Percentiles rank a stretch among this genome's conserved stretches.
These are phyloP conservation scores for Boletus sensibilis DNA, from an alignment of 768 basidiomycete species.

Conservation along the genomic window DNA sequence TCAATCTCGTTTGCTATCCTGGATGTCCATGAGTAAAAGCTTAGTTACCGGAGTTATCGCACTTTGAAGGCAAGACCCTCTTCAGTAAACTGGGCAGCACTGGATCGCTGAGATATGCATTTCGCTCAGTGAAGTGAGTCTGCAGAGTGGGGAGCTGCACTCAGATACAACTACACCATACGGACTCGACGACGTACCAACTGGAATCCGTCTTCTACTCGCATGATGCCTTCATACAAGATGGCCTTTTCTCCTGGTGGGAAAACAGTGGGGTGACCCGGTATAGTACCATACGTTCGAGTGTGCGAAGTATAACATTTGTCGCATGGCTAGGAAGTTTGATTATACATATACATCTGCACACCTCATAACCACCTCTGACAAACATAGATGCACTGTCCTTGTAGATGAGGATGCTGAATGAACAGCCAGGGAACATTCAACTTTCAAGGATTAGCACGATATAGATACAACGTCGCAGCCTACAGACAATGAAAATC, in stretches of 20 bases:
- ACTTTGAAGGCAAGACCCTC: constrained; percentile 53
- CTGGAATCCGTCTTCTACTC: constrained; percentile 66
- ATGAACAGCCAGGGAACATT: neutral
- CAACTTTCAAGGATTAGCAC: constrained; percentile 4
- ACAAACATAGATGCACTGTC: neutral
- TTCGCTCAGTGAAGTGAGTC: constrained; percentile 54
- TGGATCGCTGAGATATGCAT: constrained; percentile 61
- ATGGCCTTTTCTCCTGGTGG: neutral
- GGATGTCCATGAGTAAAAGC: neutral
- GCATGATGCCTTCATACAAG: constrained; percentile 41
- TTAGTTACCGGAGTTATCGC: constrained; percentile 3
- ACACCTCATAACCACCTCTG: neutral
- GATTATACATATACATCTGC: neutral
- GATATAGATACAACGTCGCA: constrained; percentile 17
- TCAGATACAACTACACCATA: neutral
- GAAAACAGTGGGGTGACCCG: neutral
- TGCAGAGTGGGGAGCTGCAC: constrained; percentile 19
- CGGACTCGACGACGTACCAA: constrained; percentile 36
- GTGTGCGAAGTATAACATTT: constrained; percentile 5
- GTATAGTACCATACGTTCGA: neutral
- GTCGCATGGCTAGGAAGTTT: neutral
- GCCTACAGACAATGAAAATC: constrained; percentile 1
- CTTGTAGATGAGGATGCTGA: constrained; percentile 1
- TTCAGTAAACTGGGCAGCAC: constrained; percentile 61
- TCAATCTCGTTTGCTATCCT: constrained; percentile 53